Evolutionary conservation across 805 yeast species (phyloP).

Genomic region (Nadsonia fulvescens): DNA sequence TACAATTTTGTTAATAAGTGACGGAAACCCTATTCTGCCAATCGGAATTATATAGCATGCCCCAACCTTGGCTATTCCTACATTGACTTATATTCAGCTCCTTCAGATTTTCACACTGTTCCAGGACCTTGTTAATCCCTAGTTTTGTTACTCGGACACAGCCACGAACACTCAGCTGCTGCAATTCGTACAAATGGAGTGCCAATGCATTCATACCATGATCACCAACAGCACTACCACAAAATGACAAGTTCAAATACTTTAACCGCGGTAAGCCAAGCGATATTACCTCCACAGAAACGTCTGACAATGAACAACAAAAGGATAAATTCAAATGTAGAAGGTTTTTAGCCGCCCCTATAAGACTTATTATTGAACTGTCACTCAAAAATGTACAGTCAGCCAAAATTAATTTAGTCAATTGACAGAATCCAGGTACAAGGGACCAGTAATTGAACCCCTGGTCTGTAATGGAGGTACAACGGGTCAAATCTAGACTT

Average conservation of each 20-base stretch:
- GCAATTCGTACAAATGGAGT: slow-evolving; percentile 31
- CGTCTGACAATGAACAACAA: slow-evolving; percentile 59
- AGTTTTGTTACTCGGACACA: slow-evolving; percentile 63
- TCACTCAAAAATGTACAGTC: slow-evolving; percentile 66
- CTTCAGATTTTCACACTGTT: slow-evolving; percentile 34
- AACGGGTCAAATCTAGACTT: slow-evolving; percentile 46
- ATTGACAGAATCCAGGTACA: slow-evolving; percentile 29
- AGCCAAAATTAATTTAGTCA: slow-evolving; percentile 35
- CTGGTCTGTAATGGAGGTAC: slow-evolving; percentile 60
- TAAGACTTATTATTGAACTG: slow-evolving; percentile 40
- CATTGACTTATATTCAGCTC: slow-evolving; percentile 53
- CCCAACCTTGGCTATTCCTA: slow-evolving; percentile 26
- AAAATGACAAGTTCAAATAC: slow-evolving; percentile 43
- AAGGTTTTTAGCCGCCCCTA: slow-evolving; percentile 41
- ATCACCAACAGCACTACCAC: slow-evolving; percentile 70
- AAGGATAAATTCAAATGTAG: slow-evolving; percentile 45
- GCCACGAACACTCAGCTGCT: slow-evolving; percentile 38
- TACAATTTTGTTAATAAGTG: too few relatives aligned
- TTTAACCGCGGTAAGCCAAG: slow-evolving; percentile 43
- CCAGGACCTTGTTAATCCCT: slow-evolving; percentile 50
- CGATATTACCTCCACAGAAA: slow-evolving; percentile 46
- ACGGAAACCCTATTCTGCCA: too few relatives aligned
- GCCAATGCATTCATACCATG: slow-evolving; percentile 44
- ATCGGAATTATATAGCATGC: too few relatives aligned
- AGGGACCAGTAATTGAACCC: slow-evolving; percentile 55